phyloP scores from a whole-genome alignment of 2,329 filamentous ascomycete species.

The Chaetomiaceae sp. region DNA sequence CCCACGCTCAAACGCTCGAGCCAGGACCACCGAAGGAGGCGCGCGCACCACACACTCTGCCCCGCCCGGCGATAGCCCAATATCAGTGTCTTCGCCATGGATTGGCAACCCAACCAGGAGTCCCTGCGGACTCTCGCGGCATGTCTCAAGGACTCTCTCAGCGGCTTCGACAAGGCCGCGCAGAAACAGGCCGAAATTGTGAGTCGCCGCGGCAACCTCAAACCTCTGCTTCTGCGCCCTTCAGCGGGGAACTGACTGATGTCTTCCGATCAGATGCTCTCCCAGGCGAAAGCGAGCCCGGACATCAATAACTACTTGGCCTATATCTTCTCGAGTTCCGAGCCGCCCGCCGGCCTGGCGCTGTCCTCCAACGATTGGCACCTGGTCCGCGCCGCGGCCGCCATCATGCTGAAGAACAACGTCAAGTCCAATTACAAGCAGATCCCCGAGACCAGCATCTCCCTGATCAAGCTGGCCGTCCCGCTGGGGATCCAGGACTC shows the following conservation, averaged over 20 bases:
- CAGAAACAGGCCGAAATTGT: constrained; percentile 90
- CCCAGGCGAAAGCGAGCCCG: constrained; percentile 78
- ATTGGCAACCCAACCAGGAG: constrained; percentile 87
- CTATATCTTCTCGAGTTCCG: constrained; percentile 74
- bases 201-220: constrained; percentile 35
- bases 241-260: too few relatives aligned
- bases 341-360: constrained; percentile 55
- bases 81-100: constrained; percentile 39
- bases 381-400: constrained; percentile 78
- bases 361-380: constrained; percentile 60
- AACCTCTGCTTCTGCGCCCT: too few relatives aligned
- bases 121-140: constrained; percentile 83
- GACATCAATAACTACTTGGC: constrained; percentile 97
- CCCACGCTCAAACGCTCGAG: background rate
- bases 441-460: constrained; percentile 67
- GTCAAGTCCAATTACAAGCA: constrained; percentile 69
- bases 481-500: constrained; percentile 76
- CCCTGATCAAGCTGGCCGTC: constrained; percentile 74
- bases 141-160: constrained; percentile 88
- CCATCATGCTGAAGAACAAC: constrained; percentile 94
- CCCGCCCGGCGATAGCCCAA: constrained; percentile 14
- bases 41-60: constrained; percentile 1
- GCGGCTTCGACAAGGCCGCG: constrained; percentile 69
- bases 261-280: constrained; percentile 77
- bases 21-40: background rate